Percentiles rank a stretch among this genome's conserved stretches.
Evolutionary conservation across 2,329 filamentous ascomycete species (phyloP).

Genomic region (Scleromitrula shiraiana): DNA sequence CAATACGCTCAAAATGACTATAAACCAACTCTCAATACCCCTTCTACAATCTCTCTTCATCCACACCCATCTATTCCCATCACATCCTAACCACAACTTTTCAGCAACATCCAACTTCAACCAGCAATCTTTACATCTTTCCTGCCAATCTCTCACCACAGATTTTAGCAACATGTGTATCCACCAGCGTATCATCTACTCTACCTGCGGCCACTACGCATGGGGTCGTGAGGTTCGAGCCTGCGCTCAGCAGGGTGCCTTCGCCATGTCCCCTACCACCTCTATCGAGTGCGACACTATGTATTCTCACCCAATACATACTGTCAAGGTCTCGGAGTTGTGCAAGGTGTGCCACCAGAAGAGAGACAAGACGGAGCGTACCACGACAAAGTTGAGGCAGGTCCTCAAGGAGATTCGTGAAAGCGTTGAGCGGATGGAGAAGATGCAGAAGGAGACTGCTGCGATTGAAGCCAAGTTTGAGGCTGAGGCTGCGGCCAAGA

Average conservation of each 20-base stretch:
- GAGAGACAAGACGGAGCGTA: not conserved
- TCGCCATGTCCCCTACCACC: not conserved
- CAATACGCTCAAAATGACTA: too few species aligned
- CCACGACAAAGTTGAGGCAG: not conserved
- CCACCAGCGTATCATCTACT: not conserved
- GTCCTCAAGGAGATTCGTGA: not conserved
- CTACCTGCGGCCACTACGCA: not conserved
- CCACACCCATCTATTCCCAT: too few species aligned
- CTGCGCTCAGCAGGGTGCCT: not conserved
- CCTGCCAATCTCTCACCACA: too few species aligned
- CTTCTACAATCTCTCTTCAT: too few species aligned
- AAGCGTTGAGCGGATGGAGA: constrained; percentile 2
- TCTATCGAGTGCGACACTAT: constrained; percentile 1
- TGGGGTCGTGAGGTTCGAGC: not conserved
- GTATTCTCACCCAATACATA: constrained; percentile 3
- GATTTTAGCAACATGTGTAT: too few species aligned
- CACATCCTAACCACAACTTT: too few species aligned
- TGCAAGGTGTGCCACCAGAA: not conserved
- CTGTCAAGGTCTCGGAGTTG: not conserved
- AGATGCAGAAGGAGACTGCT: too few species aligned
- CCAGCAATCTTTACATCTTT: too few species aligned
- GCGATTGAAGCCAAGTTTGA: too few species aligned
- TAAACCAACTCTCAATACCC: too few species aligned
- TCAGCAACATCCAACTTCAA: too few species aligned
- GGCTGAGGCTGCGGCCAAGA: too few species aligned